phyloP scores from a whole-genome alignment of 345 rosid genomes.

The Salix purpurea region DNA sequence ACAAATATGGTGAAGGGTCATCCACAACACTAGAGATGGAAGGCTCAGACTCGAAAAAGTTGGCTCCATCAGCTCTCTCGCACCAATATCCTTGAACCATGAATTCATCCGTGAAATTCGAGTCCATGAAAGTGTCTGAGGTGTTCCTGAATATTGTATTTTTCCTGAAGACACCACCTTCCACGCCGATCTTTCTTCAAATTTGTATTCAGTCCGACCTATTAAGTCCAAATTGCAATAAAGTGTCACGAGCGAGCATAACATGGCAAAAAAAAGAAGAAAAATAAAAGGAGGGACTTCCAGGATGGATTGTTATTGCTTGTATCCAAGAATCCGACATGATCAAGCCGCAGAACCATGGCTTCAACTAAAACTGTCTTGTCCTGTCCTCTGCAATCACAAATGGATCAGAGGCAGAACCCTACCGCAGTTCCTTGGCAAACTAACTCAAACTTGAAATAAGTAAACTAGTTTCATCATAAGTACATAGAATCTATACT shows the following conservation, averaged over 20 bases:
- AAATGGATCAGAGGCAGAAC: conserved; percentile 54
- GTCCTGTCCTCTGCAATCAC: conserved; percentile 60
- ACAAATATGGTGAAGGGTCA: conserved; percentile 25
- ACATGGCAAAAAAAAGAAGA: conserved; percentile 52
- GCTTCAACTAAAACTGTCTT: conserved; percentile 51
- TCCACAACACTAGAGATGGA: conserved; percentile 25
- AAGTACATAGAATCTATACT: not conserved
- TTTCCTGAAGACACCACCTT: conserved; percentile 40
- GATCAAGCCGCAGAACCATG: conserved; percentile 66
- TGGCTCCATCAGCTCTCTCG: conserved; percentile 44
- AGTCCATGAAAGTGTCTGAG: conserved; percentile 59
- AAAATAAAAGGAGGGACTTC: conserved; percentile 60
- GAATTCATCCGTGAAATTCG: conserved; percentile 71
- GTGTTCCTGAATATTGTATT: conserved; percentile 39
- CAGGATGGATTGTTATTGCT: conserved; percentile 49
- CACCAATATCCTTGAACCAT: conserved; percentile 71
- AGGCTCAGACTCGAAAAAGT: conserved; percentile 37
- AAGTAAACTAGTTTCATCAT: not conserved
- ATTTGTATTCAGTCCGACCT: conserved; percentile 24
- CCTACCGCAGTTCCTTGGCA: conserved; percentile 17
- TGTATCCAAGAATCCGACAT: conserved; percentile 42
- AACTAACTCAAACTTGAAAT: not conserved
- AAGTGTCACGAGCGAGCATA: conserved; percentile 37
- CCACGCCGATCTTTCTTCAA: conserved; percentile 40
- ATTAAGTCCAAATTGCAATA: conserved; percentile 23